Evolutionary conservation across 75 land plant species (phyloP), one percentile per base, ranked within the genome.

Genomic region (Selaginella tamariscina): DNA sequence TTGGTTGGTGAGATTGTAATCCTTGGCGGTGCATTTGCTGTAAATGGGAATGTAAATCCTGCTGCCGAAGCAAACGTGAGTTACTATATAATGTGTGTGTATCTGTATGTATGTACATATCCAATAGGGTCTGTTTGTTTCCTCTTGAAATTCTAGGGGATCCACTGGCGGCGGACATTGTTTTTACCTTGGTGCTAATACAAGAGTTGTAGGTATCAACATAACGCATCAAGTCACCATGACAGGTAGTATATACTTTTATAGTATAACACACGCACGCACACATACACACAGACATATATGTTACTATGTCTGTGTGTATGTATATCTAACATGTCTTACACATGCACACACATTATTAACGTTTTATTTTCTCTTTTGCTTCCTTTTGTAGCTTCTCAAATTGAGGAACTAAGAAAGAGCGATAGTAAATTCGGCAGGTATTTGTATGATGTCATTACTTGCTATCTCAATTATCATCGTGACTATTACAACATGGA

Each of bases 41-140:
- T 86, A 32, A 89, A 86, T 77, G 98, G 98, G 18, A 93, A 89
- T 77, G 98, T 93, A 1, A 93, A 89, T 69, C 91, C 98, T 27
- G 98, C 98, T 18, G 84, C 98, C 30, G 98, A 93, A 70, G 98
- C 98, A 70, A 93, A 93, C 79, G 98, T 89, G 83, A 32, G 88
- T 55, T 27, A 29, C n/a, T n/a, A n/a, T n/a, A n/a, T n/a, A n/a
- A n/a, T n/a, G n/a, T n/a, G n/a, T n/a, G n/a, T n/a, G n/a, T n/a
- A n/a, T n/a, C n/a, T n/a, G n/a, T n/a, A n/a, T n/a, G n/a, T n/a
- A n/a, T n/a, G n/a, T n/a, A n/a, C n/a, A n/a, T n/a, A n/a, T n/a
- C n/a, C n/a, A n/a, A n/a, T n/a, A n/a, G n/a, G n/a, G n/a, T n/a
- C n/a, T n/a, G n/a, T n/a, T n/a, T n/a, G n/a, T n/a, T n/a, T n/a